These are phyloP conservation scores for Cryphonectria nitschkei DNA, from an alignment of 2,329 filamentous ascomycete species.

Conservation along the genomic window DNA sequence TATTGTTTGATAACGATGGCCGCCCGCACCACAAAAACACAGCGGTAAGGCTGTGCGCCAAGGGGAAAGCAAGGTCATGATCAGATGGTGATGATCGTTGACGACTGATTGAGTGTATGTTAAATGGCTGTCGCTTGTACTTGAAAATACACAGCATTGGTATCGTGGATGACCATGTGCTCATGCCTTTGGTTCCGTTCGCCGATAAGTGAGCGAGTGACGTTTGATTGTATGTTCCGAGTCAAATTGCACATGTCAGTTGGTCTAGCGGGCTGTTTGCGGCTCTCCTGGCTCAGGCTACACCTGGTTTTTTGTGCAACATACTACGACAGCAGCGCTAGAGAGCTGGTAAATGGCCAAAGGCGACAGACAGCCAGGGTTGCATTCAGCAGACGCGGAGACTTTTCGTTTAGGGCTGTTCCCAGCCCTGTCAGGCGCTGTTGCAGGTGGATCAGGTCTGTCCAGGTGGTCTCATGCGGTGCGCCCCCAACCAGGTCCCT, in stretches of 20 bases:
- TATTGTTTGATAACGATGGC: neutral
- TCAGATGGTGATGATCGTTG: constrained; percentile 2
- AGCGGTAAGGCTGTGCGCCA: neutral
- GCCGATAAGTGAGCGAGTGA: neutral
- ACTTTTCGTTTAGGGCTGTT: neutral
- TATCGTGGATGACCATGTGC: neutral
- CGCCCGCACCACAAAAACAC: neutral
- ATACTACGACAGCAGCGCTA: neutral
- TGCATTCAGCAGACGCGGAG: constrained; percentile 2
- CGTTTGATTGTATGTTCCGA: neutral
- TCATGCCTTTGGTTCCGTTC: neutral
- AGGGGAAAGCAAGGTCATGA: neutral
- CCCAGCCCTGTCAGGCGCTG: constrained; percentile 1
- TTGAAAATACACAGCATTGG: constrained; percentile 5
- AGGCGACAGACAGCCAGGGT: neutral
- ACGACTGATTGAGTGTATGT: constrained; percentile 15
- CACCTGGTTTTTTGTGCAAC: neutral
- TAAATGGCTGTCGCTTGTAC: neutral
- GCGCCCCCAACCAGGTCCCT: neutral
- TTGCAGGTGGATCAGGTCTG: constrained; percentile 4
- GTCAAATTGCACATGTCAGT: neutral
- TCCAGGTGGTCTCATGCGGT: neutral
- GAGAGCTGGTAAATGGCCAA: no score
- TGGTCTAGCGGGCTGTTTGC: neutral
- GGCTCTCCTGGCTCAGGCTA: neutral